phyloP scores from a whole-genome alignment of 2,329 filamentous ascomycete genomes.

The Exophiala viscosa region DNA sequence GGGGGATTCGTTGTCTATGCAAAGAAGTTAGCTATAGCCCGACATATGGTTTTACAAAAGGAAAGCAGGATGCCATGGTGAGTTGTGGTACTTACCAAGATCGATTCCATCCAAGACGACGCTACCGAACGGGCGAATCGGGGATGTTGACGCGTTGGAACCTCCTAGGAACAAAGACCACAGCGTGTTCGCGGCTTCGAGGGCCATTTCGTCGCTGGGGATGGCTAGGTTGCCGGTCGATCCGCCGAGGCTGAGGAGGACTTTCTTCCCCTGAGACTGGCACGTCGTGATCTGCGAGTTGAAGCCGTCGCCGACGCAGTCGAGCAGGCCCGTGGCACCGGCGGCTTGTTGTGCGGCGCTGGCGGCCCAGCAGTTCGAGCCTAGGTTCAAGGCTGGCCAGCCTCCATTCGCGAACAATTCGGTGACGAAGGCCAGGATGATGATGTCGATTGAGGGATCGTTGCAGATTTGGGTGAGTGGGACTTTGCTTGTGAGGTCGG shows the following conservation, averaged over 20 bases:
- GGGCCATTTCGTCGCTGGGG: slow-evolving; percentile 37
- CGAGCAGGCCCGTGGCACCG: slow-evolving; percentile 28
- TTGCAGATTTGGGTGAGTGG: slow-evolving; percentile 27
- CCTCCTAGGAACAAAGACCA: slow-evolving; percentile 50
- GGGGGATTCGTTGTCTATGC: slow-evolving; percentile 25
- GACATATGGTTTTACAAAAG: slow-evolving; percentile 24
- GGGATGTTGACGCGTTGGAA: slow-evolving; percentile 32
- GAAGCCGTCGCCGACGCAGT: slow-evolving; percentile 21
- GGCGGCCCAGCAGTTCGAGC: slow-evolving; percentile 28
- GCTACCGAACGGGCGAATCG: slow-evolving; percentile 48
- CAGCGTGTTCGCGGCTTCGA: slow-evolving; percentile 49
- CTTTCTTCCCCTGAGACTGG: slow-evolving; percentile 40
- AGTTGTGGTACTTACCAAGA: slow-evolving; percentile 39
- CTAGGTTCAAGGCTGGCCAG: slow-evolving; percentile 29
- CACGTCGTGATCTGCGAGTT: slow-evolving; percentile 29
- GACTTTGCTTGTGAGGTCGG: slow-evolving; percentile 23
- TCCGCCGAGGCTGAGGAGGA: slow-evolving; percentile 49
- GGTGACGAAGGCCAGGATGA: slow-evolving; percentile 33
- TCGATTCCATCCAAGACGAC: slow-evolving; percentile 52
- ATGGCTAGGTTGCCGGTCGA: slow-evolving; percentile 42
- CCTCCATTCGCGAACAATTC: slow-evolving; percentile 20
- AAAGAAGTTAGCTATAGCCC: too few species aligned
- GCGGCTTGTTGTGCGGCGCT: slow-evolving; percentile 19
- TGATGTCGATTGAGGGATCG: slow-evolving; percentile 31
- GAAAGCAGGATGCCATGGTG: not conserved